Base-by-base conservation (phyloP, 2,329 filamentous ascomycete species). In the Aspergillus sp. region DNA sequence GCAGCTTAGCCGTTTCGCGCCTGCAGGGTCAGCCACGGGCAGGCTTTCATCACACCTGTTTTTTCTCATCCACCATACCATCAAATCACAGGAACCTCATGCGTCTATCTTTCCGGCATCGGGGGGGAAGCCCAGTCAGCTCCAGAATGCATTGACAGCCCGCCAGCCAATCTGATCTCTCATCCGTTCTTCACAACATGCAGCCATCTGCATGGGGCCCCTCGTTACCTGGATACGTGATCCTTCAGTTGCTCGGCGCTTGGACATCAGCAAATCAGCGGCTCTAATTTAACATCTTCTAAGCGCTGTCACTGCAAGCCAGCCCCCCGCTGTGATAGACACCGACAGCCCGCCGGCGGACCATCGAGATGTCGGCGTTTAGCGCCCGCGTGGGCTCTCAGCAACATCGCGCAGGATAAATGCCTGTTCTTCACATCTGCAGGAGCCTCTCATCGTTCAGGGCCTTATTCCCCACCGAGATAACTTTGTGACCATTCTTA, bases 361-460 rank as follows among this genome's bases (percentile, higher is more conserved):
- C 35, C 51, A 58, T 62, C 31, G 31, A 52, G 59, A 49, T 54
- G 53, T 52, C 48, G 35, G 50, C 21, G 31, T 64, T 72, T 72
- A 69, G 64, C 71, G 71, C 71, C 69, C 58, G 58, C 65, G 56
- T 62, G 39, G 27, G 51, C 56, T 59, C 57, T 41, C 52, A 56
- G 44, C 47, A 53, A 55, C 46, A 48, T 40, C 44, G 60, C 57
- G 57, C 62, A 61, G 56, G 19, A 58, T 55, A 56, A 48, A 57
- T 63, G 57, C 56, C 43, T 52, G 43, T 64, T 63, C 60, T 65
- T 65, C 64, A 64, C 62, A 61, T 35, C 52, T 55, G 19, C 39
- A 50, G 25, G 55, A 62, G 55, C 64, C 60, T 66, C 57, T 67
- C 63, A 66, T 56, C 47, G 58, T 62, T 55, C 55, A 62, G 64